Evolutionary conservation across 148 eudicot genomes (phyloP).

Genomic region (Rhododendron griersonianum): DNA sequence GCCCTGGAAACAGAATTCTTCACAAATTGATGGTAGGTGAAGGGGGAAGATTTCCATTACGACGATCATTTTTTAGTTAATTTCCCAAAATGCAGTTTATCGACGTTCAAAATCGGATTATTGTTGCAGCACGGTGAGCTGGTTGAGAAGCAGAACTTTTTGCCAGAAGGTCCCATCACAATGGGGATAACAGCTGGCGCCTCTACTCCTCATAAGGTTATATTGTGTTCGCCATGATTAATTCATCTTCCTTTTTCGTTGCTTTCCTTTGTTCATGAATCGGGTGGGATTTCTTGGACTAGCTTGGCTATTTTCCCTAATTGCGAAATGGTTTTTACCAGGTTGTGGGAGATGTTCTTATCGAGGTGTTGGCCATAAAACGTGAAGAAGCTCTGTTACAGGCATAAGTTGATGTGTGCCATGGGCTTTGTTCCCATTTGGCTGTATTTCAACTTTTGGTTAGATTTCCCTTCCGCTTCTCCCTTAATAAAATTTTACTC

Average conservation of each 20-base stretch:
- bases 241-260: background rate
- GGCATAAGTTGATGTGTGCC: constrained; percentile 15
- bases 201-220: constrained; percentile 92
- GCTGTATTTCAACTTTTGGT: too few species aligned
- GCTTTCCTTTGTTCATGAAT: background rate
- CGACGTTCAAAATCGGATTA: background rate
- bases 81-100: background rate
- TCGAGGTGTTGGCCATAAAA: constrained; percentile 45
- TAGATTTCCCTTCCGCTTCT: too few species aligned
- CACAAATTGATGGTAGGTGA: constrained; percentile 61
- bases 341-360: constrained; percentile 68
- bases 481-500: too few species aligned
- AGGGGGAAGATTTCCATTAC: background rate
- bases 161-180: constrained; percentile 83
- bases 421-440: too few species aligned
- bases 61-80: background rate
- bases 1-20: constrained; percentile 82
- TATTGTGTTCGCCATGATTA: background rate
- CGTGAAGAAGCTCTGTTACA: constrained; percentile 40
- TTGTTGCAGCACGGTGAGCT: constrained; percentile 85
- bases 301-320: background rate
- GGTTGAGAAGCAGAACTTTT: constrained; percentile 83
- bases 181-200: constrained; percentile 92
- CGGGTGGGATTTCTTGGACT: background rate
- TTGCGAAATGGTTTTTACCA: constrained; percentile 16